phyloP scores from a whole-genome alignment of 805 yeast species.

The Kuraishia piskuri region DNA sequence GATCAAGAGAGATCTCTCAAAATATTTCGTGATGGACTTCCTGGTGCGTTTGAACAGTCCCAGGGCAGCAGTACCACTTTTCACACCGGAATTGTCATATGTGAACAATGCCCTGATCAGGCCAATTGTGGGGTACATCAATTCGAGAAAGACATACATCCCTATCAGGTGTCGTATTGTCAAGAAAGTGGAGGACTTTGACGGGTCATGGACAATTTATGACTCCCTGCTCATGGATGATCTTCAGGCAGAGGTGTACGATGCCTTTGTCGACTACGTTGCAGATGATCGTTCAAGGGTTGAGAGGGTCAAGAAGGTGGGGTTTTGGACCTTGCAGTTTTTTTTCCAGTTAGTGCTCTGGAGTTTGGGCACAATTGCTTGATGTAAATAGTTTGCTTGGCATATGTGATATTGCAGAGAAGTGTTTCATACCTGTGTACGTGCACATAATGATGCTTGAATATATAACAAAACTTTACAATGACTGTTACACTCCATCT shows the following conservation, averaged over 20 bases:
- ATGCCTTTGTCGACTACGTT: conserved; percentile 82
- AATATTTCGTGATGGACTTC: conserved; percentile 61
- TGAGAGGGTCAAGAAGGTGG: conserved; percentile 70
- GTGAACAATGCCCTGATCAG: conserved; percentile 85
- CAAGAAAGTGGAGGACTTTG: conserved; percentile 74
- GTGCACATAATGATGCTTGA: too few species aligned
- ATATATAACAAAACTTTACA: too few species aligned
- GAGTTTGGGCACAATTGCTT: conserved; percentile 68
- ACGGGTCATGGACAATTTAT: conserved; percentile 94
- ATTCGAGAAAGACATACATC: conserved; percentile 80
- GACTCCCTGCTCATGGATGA: conserved; percentile 90
- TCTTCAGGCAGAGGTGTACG: conserved; percentile 80
- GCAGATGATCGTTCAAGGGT: conserved; percentile 76
- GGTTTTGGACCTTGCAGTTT: conserved; percentile 88
- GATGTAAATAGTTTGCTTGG: background rate
- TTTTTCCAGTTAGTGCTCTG: conserved; percentile 73
- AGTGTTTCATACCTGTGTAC: too few species aligned
- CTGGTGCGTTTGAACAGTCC: conserved; percentile 77
- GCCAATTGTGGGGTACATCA: conserved; percentile 94
- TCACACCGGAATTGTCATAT: conserved; percentile 82
- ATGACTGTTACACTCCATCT: too few species aligned
- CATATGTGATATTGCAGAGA: background rate
- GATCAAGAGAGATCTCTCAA: conserved; percentile 2
- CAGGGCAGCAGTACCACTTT: conserved; percentile 81
- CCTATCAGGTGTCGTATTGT: conserved; percentile 79